These are phyloP conservation scores for Macrolepiota albuminosa DNA, from an alignment of 768 basidiomycete species.

Conservation along the genomic window DNA sequence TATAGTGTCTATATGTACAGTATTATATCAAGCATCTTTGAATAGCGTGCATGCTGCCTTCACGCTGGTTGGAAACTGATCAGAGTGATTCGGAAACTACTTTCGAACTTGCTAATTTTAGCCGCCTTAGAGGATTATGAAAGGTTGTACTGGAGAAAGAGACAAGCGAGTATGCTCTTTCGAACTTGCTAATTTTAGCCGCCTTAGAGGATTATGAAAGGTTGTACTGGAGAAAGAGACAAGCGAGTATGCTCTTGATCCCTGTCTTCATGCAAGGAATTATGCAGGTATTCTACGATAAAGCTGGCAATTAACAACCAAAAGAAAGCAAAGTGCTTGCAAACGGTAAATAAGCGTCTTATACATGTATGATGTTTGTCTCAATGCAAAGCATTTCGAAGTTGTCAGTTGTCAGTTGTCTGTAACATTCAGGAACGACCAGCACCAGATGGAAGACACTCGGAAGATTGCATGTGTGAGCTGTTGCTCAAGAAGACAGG, in stretches of 20 bases:
- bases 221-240: slow-evolving; percentile 24
- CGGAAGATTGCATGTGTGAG: not conserved
- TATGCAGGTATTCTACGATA: not conserved
- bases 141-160: slow-evolving; percentile 20
- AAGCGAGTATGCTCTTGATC: slow-evolving; percentile 32
- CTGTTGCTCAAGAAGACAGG: not conserved
- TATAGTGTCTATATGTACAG: slow-evolving; percentile 13
- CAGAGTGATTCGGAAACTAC: not conserved
- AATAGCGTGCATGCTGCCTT: not conserved
- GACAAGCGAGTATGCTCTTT: slow-evolving; percentile 21
- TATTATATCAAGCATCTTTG: slow-evolving; percentile 9
- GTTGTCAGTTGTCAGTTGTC: not conserved
- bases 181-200: slow-evolving; percentile 17
- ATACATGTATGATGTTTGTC: slow-evolving; percentile 33
- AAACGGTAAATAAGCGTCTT: slow-evolving; percentile 30
- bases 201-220: not conserved
- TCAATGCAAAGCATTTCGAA: not conserved
- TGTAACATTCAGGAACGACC: slow-evolving; percentile 16
- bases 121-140: slow-evolving; percentile 4
- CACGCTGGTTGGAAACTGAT: not conserved
- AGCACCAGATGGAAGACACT: slow-evolving; percentile 37
- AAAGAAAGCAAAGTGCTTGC: slow-evolving; percentile 17
- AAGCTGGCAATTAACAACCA: not conserved
- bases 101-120: slow-evolving; percentile 15
- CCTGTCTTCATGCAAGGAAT: slow-evolving; percentile 23